Conservation (phyloP, 1,284 basidiomycete species). For the Sphaerobolus stellatus region DNA sequence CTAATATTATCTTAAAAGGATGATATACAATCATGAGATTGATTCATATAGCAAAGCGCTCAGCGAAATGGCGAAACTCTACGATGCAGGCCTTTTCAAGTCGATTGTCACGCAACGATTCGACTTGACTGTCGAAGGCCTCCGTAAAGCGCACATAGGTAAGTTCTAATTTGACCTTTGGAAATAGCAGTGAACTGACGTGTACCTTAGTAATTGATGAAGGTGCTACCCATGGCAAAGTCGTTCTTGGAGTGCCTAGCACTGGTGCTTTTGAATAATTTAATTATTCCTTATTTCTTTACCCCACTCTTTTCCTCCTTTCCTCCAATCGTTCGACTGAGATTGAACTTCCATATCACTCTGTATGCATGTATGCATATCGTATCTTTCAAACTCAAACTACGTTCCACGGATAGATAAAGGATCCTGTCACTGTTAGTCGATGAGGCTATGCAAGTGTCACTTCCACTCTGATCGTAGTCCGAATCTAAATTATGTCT, state of each 20-base stretch:
- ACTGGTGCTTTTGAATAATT: neutral
- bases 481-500: neutral
- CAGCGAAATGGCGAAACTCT: neutral
- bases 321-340: too few species aligned
- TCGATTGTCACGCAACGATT: conserved; percentile 1
- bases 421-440: too few species aligned
- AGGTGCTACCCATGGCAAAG: neutral
- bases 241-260: neutral
- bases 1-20: neutral
- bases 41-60: neutral
- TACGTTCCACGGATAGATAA: too few species aligned
- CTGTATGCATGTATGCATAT: too few species aligned
- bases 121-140: neutral
- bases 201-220: neutral
- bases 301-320: too few species aligned
- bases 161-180: too few species aligned
- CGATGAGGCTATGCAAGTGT: too few species aligned
- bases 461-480: too few species aligned
- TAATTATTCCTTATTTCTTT: too few species aligned
- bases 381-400: too few species aligned
- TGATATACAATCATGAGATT: neutral
- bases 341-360: too few species aligned
- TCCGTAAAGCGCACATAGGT: neutral
- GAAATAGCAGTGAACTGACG: neutral
- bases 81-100: neutral